Evolutionary conservation across 148 eudicot species (phyloP).

Genomic region (Gaultheria prostrata): DNA sequence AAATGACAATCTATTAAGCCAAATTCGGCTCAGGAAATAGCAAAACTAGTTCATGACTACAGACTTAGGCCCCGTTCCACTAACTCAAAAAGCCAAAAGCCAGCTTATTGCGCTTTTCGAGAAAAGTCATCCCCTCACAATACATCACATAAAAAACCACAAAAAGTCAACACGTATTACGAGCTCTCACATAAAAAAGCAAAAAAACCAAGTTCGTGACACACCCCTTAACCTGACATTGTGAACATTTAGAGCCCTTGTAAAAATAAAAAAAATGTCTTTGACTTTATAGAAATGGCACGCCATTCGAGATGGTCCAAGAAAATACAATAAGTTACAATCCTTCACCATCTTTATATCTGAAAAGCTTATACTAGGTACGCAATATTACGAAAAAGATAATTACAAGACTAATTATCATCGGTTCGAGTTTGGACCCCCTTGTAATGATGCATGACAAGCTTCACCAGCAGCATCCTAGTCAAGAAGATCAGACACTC

Average conservation of each 20-base stretch:
- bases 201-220: too few relatives aligned
- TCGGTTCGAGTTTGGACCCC: not conserved
- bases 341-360: not conserved
- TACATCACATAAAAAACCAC: too few relatives aligned
- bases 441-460: not conserved
- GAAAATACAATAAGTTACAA: not conserved
- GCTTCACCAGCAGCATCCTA: not conserved
- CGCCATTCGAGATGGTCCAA: not conserved
- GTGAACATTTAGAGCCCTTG: not conserved
- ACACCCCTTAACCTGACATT: not conserved
- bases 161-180: too few relatives aligned
- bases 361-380: not conserved
- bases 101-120: too few relatives aligned
- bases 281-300: not conserved
- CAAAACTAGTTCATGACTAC: not conserved
- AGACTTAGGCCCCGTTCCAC: too few relatives aligned
- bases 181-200: too few relatives aligned
- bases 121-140: too few relatives aligned
- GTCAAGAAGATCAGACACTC: not conserved
- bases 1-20: not conserved
- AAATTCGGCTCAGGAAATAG: not conserved
- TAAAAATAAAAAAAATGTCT: not conserved
- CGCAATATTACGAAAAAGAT: not conserved
- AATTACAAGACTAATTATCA: slow-evolving; percentile 7
- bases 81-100: too few relatives aligned